These are phyloP conservation scores for Xylaria sp. DNA, from an alignment of 2,329 filamentous ascomycete genomes.

Conservation along the genomic window DNA sequence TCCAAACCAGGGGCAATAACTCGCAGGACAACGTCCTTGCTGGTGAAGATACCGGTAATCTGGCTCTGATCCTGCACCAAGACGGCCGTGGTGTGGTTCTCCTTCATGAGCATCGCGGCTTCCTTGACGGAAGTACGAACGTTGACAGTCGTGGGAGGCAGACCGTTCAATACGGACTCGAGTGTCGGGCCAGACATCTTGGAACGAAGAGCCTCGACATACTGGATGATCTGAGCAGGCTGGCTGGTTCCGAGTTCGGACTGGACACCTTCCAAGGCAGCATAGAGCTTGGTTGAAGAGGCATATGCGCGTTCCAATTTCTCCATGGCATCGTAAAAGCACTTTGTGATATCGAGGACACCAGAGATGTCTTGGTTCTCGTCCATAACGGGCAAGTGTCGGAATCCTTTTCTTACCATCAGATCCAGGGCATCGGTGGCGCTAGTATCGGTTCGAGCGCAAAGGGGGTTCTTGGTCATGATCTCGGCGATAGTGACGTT, in stretches of 20 bases:
- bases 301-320: constrained; percentile 97
- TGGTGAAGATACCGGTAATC: constrained; percentile 98
- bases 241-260: constrained; percentile 93
- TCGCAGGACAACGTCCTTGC: constrained; percentile 96
- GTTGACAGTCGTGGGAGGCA: constrained; percentile 89
- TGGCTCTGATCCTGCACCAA: constrained; percentile 94
- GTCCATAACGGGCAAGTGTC: constrained; percentile 97
- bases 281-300: constrained; percentile 96
- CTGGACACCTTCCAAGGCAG: constrained; percentile 94
- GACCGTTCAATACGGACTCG: constrained; percentile 86
- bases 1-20: constrained; percentile 96
- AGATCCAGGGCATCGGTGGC: constrained; percentile 94
- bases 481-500: constrained; percentile 94
- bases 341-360: constrained; percentile 97
- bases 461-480: constrained; percentile 99
- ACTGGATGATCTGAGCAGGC: constrained; percentile 97
- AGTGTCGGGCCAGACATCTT: constrained; percentile 98
- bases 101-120: constrained; percentile 93
- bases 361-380: constrained; percentile 99
- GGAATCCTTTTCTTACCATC: constrained; percentile 97
- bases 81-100: constrained; percentile 95
- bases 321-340: constrained; percentile 99
- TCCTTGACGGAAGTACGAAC: constrained; percentile 96
- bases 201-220: constrained; percentile 87
- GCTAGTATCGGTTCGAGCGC: constrained; percentile 94